These are phyloP conservation scores for Sutorius eximius DNA, from an alignment of 1,284 basidiomycete species.

Conservation along the genomic window DNA sequence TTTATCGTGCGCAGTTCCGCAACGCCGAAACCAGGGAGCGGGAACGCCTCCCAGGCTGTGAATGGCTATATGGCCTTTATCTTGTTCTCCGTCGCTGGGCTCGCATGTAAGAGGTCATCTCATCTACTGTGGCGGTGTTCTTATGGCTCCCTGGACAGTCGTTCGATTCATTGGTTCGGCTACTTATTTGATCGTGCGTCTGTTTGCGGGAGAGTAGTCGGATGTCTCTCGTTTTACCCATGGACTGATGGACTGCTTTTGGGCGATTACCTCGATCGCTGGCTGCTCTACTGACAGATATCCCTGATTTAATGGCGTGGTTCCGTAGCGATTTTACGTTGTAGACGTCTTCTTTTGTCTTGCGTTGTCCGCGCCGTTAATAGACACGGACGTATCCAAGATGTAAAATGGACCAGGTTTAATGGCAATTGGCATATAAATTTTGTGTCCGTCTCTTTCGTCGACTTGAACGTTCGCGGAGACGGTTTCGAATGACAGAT, in stretches of 20 bases:
- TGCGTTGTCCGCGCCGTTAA: no score
- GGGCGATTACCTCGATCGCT: conserved; percentile 9
- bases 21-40: conserved; percentile 37
- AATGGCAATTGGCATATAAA: no score
- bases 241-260: background rate
- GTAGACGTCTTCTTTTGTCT: background rate
- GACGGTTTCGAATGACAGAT: conserved; percentile 4
- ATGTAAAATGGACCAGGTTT: no score
- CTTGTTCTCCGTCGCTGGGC: conserved; percentile 80
- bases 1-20: conserved; percentile 41
- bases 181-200: conserved; percentile 73
- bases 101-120: conserved; percentile 64
- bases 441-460: background rate
- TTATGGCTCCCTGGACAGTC: conserved; percentile 43
- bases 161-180: conserved; percentile 81
- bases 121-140: background rate
- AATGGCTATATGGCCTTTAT: conserved; percentile 82
- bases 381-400: no score
- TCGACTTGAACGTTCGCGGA: background rate
- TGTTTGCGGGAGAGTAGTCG: conserved; percentile 80
- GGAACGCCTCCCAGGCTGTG: conserved; percentile 48
- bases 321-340: background rate
- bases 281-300: background rate
- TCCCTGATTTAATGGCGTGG: background rate
- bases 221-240: background rate